Conservation (phyloP, 106 monocot genomes). For the Acorus gramineus region DNA sequence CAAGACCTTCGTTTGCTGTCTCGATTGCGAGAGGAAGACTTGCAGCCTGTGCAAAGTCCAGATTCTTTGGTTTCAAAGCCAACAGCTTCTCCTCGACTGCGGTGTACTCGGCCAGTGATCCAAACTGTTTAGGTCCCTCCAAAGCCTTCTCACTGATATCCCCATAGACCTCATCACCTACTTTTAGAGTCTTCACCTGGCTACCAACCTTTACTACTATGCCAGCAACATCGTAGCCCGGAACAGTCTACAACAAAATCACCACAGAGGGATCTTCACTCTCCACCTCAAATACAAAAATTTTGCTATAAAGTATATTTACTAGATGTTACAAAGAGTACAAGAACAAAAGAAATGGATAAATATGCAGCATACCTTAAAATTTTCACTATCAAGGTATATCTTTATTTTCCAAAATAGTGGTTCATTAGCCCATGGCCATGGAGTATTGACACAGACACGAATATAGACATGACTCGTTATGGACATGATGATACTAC, state of each 20-base stretch:
- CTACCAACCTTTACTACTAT: conserved; percentile 82
- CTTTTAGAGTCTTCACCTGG: conserved; percentile 61
- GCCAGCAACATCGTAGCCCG: conserved; percentile 93
- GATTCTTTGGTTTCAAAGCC: conserved; percentile 64
- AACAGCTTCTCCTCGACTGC: conserved; percentile 90
- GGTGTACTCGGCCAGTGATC: conserved; percentile 83
- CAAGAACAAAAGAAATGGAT: too few species aligned
- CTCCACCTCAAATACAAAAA: not conserved
- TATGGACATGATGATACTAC: too few species aligned
- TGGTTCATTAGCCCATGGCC: too few species aligned
- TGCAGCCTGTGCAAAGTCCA: conserved; percentile 70
- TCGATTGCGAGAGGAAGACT: conserved; percentile 73
- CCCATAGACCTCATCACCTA: conserved; percentile 97
- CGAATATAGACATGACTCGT: too few species aligned
- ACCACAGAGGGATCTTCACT: not conserved
- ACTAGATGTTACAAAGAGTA: too few species aligned
- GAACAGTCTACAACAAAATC: conserved; percentile 53
- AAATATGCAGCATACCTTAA: too few species aligned
- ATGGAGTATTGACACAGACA: too few species aligned
- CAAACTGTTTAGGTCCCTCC: conserved; percentile 71
- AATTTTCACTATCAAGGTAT: too few species aligned
- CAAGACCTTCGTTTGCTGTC: conserved; percentile 73
- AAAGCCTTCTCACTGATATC: conserved; percentile 69
- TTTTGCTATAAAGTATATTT: too few species aligned
- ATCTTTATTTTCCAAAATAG: too few species aligned